These are phyloP conservation scores for Yamadazyma pseudoaaseri DNA, from an alignment of 1,139 yeast species.

Conservation along the genomic window DNA sequence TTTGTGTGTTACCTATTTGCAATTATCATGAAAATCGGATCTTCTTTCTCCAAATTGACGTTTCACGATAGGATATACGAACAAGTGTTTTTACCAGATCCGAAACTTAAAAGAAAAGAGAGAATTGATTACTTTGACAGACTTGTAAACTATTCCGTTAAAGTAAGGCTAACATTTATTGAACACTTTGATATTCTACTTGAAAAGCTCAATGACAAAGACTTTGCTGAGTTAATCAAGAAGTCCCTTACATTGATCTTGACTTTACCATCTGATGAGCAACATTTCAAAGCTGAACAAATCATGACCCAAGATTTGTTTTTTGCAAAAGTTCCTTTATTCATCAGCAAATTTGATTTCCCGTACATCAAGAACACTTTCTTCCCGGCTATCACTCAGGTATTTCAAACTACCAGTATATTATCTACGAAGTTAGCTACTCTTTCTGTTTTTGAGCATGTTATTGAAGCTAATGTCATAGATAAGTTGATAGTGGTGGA, in stretches of 20 bases:
- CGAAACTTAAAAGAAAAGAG: conserved; percentile 36
- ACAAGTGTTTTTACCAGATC: conserved; percentile 27
- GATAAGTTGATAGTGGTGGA: conserved; percentile 75
- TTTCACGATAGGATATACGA: conserved; percentile 68
- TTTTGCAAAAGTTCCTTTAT: conserved; percentile 42
- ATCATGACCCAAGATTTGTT: conserved; percentile 56
- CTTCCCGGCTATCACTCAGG: conserved; percentile 67
- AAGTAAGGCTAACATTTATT: conserved; percentile 44
- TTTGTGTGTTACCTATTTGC: conserved; percentile 55
- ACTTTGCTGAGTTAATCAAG: conserved; percentile 34
- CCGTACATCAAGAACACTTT: conserved; percentile 70
- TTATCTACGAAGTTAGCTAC: conserved; percentile 74
- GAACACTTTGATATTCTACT: conserved; percentile 54
- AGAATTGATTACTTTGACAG: conserved; percentile 36
- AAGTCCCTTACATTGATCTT: conserved; percentile 28
- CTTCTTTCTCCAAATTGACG: conserved; percentile 67
- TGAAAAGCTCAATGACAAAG: conserved; percentile 51
- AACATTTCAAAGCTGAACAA: conserved; percentile 29
- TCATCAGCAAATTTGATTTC: conserved; percentile 59
- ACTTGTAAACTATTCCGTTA: conserved; percentile 33
- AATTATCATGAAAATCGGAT: conserved; percentile 64
- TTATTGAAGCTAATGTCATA: conserved; percentile 58
- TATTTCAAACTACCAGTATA: conserved; percentile 82
- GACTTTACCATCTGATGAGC: conserved; percentile 25
- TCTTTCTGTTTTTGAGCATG: conserved; percentile 57